A percentile compares a stretch with the other conserved stretches of the same genome.
Conservation (phyloP, 2,329 filamentous ascomycete species). For the Atkinsonella texensis region DNA sequence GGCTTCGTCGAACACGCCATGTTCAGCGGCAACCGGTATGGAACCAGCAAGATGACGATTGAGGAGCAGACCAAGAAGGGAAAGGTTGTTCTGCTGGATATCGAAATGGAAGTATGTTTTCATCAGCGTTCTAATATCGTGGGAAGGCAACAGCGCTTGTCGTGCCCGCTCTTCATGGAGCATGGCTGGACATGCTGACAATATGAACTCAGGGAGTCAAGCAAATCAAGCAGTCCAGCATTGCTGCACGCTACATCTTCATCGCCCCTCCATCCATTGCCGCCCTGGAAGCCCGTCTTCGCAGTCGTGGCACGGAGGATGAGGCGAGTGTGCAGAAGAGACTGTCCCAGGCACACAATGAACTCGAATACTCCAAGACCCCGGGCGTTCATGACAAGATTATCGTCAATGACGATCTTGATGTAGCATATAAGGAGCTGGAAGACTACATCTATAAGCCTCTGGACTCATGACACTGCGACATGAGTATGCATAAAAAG, state of each 20-base stretch:
- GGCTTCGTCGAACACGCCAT: constrained; percentile 79
- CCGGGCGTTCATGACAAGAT: constrained; percentile 38
- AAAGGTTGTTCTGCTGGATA: constrained; percentile 74
- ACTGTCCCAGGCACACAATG: constrained; percentile 57
- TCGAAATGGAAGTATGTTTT: constrained; percentile 75
- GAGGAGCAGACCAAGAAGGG: constrained; percentile 60
- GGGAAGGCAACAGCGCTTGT: not conserved
- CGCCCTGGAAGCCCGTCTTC: constrained; percentile 60
- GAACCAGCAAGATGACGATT: constrained; percentile 71
- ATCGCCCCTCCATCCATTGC: constrained; percentile 68
- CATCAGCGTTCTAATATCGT: not conserved
- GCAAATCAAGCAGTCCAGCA: constrained; percentile 68
- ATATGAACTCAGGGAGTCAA: constrained; percentile 53
- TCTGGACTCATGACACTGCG: constrained; percentile 7
- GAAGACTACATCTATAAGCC: constrained; percentile 36
- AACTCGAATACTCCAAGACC: constrained; percentile 60
- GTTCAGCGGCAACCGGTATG: constrained; percentile 80
- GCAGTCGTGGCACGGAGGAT: constrained; percentile 65
- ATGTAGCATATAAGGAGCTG: constrained; percentile 40
- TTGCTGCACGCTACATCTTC: constrained; percentile 73
- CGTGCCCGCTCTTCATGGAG: not conserved
- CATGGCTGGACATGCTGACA: not conserved
- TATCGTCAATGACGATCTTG: constrained; percentile 32
- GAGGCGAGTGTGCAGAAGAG: constrained; percentile 61
- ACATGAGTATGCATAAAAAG: not conserved